These are phyloP conservation scores for Kwoniella bestiolae DNA, from an alignment of 768 basidiomycete species.

Conservation along the genomic window DNA sequence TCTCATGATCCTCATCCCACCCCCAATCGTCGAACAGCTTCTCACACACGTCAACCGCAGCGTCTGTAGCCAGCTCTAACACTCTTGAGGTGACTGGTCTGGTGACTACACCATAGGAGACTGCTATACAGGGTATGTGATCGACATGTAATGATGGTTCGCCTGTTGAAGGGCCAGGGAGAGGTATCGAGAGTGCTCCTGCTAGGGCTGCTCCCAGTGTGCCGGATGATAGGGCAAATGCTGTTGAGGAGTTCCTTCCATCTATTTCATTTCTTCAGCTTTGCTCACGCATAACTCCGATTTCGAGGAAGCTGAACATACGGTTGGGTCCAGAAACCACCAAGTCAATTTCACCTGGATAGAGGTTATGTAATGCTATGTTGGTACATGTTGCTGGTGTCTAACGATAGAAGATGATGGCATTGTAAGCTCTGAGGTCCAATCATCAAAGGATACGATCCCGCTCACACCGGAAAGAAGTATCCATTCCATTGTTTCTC, in stretches of 20 bases:
- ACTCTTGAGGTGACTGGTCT: constrained; percentile 68
- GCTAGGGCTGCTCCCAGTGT: constrained; percentile 91
- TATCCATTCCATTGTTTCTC: constrained; percentile 88
- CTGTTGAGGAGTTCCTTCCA: constrained; percentile 64
- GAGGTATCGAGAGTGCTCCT: constrained; percentile 61
- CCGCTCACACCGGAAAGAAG: constrained; percentile 71
- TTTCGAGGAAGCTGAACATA: constrained; percentile 24
- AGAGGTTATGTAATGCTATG: constrained; percentile 86
- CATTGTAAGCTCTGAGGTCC: too few species aligned
- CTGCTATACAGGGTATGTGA: constrained; percentile 71
- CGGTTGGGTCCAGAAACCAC: constrained; percentile 61
- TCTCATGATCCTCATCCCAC: constrained; percentile 59
- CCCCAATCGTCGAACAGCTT: constrained; percentile 88
- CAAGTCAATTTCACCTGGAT: constrained; percentile 83
- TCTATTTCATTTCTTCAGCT: constrained; percentile 6
- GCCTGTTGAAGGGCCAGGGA: constrained; percentile 36
- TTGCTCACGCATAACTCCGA: background rate
- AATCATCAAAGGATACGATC: background rate
- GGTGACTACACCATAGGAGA: constrained; percentile 82
- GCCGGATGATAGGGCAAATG: constrained; percentile 86
- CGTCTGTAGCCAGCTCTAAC: constrained; percentile 72
- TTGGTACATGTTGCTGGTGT: constrained; percentile 84
- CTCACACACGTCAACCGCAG: constrained; percentile 70
- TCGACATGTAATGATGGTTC: constrained; percentile 37
- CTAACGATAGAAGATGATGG: too few species aligned